Percentiles rank a stretch among this genome's conserved stretches.
phyloP scores from a whole-genome alignment of 495 filamentous ascomycete species.

The Halenospora varia region DNA sequence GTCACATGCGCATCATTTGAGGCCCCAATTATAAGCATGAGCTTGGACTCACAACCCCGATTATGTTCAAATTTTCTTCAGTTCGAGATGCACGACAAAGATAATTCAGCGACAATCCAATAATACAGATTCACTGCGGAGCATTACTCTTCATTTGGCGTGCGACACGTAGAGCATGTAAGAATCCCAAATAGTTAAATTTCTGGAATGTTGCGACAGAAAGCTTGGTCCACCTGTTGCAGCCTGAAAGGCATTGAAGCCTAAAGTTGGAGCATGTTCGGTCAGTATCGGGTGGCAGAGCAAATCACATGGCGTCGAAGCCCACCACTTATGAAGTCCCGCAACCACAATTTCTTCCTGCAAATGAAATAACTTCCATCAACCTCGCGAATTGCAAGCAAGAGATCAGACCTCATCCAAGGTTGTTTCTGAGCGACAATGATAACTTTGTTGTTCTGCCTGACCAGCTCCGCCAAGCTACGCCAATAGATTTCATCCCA shows the following conservation, averaged over 20 bases:
- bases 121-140: background rate
- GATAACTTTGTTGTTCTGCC: constrained; percentile 20
- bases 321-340: background rate
- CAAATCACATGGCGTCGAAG: background rate
- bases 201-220: background rate
- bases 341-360: background rate
- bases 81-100: too few species aligned
- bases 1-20: background rate
- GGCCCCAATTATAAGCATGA: background rate
- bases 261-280: background rate
- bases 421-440: constrained; percentile 11
- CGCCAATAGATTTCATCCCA: constrained; percentile 18
- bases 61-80: background rate
- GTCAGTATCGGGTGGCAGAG: background rate
- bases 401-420: constrained; percentile 16
- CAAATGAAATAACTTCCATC: too few species aligned
- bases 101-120: background rate
- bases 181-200: constrained; percentile 1
- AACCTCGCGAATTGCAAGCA: constrained; percentile 12
- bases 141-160: too few species aligned
- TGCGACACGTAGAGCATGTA: background rate
- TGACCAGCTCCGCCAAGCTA: constrained; percentile 11
- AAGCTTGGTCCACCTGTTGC: too few species aligned
- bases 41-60: background rate
- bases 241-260: constrained; percentile 2